A percentile compares a stretch with the other conserved stretches of the same genome.
Conservation (phyloP, 2,329 filamentous ascomycete species). For the Elsinoe fawcettii region DNA sequence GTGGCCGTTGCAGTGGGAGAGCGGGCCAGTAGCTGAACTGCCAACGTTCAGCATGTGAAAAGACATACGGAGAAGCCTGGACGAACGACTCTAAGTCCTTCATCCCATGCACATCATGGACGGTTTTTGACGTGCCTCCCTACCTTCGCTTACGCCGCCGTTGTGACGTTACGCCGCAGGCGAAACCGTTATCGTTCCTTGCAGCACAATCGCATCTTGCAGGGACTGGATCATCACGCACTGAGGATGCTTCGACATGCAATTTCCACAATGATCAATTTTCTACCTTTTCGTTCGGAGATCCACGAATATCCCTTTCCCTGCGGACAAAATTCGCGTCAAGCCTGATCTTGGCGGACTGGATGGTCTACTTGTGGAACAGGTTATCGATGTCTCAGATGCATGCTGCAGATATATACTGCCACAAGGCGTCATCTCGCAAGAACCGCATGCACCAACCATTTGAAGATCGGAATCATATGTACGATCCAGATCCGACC, state of each 20-base stretch:
- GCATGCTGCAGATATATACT: background rate
- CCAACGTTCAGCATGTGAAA: background rate
- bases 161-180: background rate
- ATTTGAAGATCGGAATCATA: background rate
- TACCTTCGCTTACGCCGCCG: background rate
- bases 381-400: conserved; percentile 8
- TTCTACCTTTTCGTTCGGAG: background rate
- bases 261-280: background rate
- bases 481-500: background rate
- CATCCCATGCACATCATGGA: background rate
- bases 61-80: background rate
- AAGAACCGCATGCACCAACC: background rate
- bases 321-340: background rate
- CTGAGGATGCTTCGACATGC: background rate
- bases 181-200: conserved; percentile 6
- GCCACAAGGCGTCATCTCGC: background rate
- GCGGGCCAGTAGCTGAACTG: background rate
- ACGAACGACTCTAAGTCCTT: background rate
- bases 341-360: background rate
- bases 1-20: background rate
- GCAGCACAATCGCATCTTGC: background rate
- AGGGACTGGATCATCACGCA: background rate
- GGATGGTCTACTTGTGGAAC: background rate
- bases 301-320: background rate
- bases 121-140: background rate